Base-by-base conservation (phyloP, 192 early-diverging fungal species). In the Backusella tarrabulga region DNA sequence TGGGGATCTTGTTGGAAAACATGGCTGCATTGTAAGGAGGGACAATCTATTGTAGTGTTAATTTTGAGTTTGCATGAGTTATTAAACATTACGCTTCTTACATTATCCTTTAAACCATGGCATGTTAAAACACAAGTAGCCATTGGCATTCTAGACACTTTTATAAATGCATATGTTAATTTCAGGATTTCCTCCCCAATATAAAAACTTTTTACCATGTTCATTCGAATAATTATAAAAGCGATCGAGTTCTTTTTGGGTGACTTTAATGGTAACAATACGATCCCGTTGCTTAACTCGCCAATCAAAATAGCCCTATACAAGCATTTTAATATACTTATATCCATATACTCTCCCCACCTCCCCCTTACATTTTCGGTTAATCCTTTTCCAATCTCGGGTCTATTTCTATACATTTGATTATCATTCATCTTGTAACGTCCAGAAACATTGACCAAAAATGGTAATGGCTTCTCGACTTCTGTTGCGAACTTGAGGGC, bases 61-160 rank as follows among this genome's bases (percentile, higher is more conserved):
- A 40, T 34, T 23, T 34, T 29, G 34, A 69, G 0, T 54, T 0
- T 56, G 14, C 32, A 32, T 35, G 19, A 50, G 29, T 19, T 19
- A 68, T 17, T 9, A 60, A 60, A 60, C 9, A 60, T 54, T 9
- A 6, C 26, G 12, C 11, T 11, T 60, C 79, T 74, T 88, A 88
- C 87, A 66, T 34, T 73, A 70, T 90, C 89, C 2, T 72, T 71
- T 3, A 85, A 79, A 29, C 89, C 89, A 82, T 90, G 88, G 19
- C 77, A 80, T 32, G 87, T 83, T 40, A 90, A 80, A 21, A 90
- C 80, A 69, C 80, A 81, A 14, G 84, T 87, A 52, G 82, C 80
- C 14, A 80, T 66, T 3, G 89, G 85, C 60, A 90, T 83, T 44
- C 86, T 75, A 32, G 77, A 41, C 1, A 87, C 88, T 88, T 29